Conservation (phyloP, 2,329 filamentous ascomycete genomes). For the Ramichloridium luteum region DNA sequence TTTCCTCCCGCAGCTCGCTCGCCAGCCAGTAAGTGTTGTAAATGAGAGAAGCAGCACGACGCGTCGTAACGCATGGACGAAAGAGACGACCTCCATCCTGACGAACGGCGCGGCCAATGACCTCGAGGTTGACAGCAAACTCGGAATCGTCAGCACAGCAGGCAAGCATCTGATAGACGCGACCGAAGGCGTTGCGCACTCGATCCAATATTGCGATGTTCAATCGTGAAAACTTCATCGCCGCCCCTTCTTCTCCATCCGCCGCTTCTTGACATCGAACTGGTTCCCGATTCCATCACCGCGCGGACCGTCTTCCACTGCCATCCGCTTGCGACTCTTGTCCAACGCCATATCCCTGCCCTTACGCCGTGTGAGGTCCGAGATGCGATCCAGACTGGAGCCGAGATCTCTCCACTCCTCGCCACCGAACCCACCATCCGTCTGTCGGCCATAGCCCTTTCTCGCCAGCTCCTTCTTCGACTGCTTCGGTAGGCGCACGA, state of each 20-base stretch:
- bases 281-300: conserved; percentile 58
- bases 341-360: conserved; percentile 52
- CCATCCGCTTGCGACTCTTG: conserved; percentile 74
- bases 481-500: conserved; percentile 71
- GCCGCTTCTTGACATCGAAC: conserved; percentile 58
- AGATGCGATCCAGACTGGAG: conserved; percentile 76
- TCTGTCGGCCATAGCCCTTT: conserved; percentile 37
- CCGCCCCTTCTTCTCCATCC: conserved; percentile 28
- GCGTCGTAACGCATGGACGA: too few relatives aligned
- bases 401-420: conserved; percentile 86
- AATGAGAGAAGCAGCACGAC: too few relatives aligned
- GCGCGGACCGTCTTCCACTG: conserved; percentile 59
- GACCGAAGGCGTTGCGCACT: conserved; percentile 1
- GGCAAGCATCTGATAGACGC: conserved; percentile 3
- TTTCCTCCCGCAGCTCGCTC: too few relatives aligned
- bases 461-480: conserved; percentile 73
- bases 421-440: conserved; percentile 60
- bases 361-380: conserved; percentile 64
- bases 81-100: too few relatives aligned
- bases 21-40: too few relatives aligned
- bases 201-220: too few relatives aligned
- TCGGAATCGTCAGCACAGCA: too few relatives aligned
- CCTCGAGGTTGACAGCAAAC: too few relatives aligned
- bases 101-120: too few relatives aligned
- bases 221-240: too few relatives aligned